phyloP scores from a whole-genome alignment of 306 rosid species.

The Cucurbita moschata region DNA sequence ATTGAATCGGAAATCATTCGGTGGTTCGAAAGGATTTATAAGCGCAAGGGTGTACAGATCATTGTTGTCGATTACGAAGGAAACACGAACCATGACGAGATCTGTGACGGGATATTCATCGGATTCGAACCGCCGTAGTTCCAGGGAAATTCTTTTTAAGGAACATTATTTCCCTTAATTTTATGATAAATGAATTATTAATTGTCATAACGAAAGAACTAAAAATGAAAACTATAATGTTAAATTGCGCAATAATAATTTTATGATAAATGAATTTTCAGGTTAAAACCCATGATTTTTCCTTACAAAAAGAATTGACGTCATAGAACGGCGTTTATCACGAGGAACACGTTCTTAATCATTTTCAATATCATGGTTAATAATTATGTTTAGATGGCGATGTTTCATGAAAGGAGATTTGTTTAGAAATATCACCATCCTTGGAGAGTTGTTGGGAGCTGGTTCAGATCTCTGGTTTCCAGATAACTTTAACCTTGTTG shows the following conservation, averaged over 20 bases:
- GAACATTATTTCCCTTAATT: background rate
- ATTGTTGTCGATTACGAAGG: background rate
- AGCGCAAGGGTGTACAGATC: background rate
- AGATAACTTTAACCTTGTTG: constrained; percentile 32
- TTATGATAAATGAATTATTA: no score
- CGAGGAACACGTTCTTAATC: background rate
- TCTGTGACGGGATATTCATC: background rate
- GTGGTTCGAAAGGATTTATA: background rate
- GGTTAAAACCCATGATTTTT: background rate
- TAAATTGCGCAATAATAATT: no score
- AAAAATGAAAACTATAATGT: no score
- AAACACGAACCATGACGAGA: constrained; percentile 2
- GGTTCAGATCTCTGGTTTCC: constrained; percentile 60
- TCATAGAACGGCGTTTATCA: background rate
- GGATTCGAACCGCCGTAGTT: background rate
- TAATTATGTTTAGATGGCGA: background rate
- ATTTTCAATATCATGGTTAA: background rate
- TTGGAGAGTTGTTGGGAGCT: constrained; percentile 2
- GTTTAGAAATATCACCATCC: background rate
- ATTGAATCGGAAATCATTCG: background rate
- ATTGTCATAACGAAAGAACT: no score
- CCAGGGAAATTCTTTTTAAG: no score
- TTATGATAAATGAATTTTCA: no score
- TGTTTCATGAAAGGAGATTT: background rate
- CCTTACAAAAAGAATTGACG: background rate